Base-by-base conservation (phyloP, 192 early-diverging fungal species). In the Coemansia sp. region DNA sequence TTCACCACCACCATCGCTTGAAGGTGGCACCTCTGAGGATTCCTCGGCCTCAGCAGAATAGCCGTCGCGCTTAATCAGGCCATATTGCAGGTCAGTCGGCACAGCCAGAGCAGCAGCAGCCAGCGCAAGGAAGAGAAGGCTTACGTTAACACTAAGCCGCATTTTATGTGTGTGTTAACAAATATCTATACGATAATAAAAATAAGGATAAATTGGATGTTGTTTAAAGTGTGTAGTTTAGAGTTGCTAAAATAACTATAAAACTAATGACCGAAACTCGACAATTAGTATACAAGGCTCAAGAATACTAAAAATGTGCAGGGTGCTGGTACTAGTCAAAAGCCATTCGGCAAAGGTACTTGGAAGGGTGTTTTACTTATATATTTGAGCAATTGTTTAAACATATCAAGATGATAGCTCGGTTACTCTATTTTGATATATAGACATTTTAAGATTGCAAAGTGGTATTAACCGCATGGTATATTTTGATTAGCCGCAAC, bases 41-140 rank as follows among this genome's bases (percentile, higher is more conserved):
- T 60, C 23, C 27, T 77, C 67, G 6, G 51, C 58, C 1, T 54
- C 52, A 10, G 33, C 75, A 19, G 57, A 54, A 54, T 74, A 73
- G 31, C 56, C 64, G 7, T 60, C 66, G 50, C 76, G 71, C 61
- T 79, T 79, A 60, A 65, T 65, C 36, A 73, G 57, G 0, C 61
- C 71, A 54, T 60, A 52, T 42, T 66, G 51, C 23, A 57, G 52
- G 53, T 72, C 67, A n/a, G 67, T 67, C 0, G 76, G 76, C n/a
- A 52, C 54, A 56, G 76, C 63, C 17, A 72, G 20, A 23, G 67
- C 67, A 51, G 70, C 76, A 3, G 70, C 64, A 2, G 76, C 71
- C 60, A 74, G 64, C 58, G 71, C 76, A 51, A 79, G 64, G 57
- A 79, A 70, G 29, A 79, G 70, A 52, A 73, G 57, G 53, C 76